phyloP scores from a whole-genome alignment of 2,329 filamentous ascomycete genomes.

The Emmonsiellopsis sp. region DNA sequence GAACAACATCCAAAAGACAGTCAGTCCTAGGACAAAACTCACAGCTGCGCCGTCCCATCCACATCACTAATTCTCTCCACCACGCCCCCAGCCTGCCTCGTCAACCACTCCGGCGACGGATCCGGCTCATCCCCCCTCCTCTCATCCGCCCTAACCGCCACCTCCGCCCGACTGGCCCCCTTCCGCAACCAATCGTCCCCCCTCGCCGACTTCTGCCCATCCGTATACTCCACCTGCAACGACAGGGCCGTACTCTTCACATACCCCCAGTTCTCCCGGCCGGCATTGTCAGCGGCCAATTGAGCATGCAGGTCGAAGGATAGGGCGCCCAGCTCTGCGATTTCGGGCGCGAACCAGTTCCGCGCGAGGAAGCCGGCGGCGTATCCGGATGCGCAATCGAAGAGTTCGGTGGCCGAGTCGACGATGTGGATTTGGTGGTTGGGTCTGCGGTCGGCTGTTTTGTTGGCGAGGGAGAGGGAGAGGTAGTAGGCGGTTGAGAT shows the following conservation, averaged over 20 bases:
- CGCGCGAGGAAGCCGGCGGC: constrained; percentile 64
- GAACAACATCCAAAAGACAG: background rate
- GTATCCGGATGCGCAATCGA: constrained; percentile 64
- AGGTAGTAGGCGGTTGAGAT: constrained; percentile 65
- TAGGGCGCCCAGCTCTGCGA: constrained; percentile 52
- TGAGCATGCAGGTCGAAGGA: constrained; percentile 60
- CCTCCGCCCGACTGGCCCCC: constrained; percentile 54
- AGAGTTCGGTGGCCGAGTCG: constrained; percentile 51
- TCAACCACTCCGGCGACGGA: constrained; percentile 49
- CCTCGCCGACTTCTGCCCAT: constrained; percentile 30
- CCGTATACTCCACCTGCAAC: constrained; percentile 32
- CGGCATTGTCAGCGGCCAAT: constrained; percentile 52
- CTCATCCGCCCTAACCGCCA: constrained; percentile 32
- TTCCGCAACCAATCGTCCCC: constrained; percentile 57
- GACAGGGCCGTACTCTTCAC: constrained; percentile 51
- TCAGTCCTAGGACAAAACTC: constrained; percentile 19
- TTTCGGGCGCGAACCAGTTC: constrained; percentile 58
- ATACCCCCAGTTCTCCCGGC: constrained; percentile 51
- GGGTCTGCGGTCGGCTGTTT: constrained; percentile 9
- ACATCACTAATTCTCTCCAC: constrained; percentile 54
- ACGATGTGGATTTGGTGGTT: constrained; percentile 45
- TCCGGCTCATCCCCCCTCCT: constrained; percentile 21
- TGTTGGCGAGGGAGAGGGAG: constrained; percentile 28
- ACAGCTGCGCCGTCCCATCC: constrained; percentile 56
- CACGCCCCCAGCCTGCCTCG: constrained; percentile 42